A percentile compares a stretch with the other conserved stretches of the same genome.
Evolutionary conservation across 23 red algal species (phyloP).

Genomic region (Gracilaria domingensis): DNA sequence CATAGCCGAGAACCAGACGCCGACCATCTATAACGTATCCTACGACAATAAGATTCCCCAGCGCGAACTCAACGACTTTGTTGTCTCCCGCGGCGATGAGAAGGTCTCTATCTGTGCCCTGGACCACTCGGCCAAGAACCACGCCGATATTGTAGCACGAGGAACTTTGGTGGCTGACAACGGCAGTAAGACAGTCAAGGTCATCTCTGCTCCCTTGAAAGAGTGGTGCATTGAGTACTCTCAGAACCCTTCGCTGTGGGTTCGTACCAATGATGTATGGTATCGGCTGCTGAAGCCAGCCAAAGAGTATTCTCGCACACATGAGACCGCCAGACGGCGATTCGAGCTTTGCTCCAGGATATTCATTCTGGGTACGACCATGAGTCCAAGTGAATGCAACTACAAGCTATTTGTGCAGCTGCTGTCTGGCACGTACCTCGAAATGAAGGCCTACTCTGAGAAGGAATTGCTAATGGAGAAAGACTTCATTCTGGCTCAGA

Average conservation of each 20-base stretch:
- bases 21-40: conserved; percentile 44
- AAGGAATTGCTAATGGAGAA: conserved; percentile 72
- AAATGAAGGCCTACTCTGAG: conserved; percentile 81
- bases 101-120: conserved; percentile 70
- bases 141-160: conserved; percentile 31
- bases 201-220: conserved; percentile 49
- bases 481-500: conserved; percentile 80
- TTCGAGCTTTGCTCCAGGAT: conserved; percentile 79
- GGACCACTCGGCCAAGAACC: conserved; percentile 33
- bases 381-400: conserved; percentile 42
- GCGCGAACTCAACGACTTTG: conserved; percentile 75
- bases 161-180: conserved; percentile 44
- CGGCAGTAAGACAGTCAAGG: conserved; percentile 30
- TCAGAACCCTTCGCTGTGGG: conserved; percentile 59
- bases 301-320: conserved; percentile 73
- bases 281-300: conserved; percentile 64
- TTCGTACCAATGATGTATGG: conserved; percentile 66
- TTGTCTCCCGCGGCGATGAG: conserved; percentile 56
- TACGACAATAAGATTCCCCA: conserved; percentile 72
- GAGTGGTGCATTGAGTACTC: conserved; percentile 91
- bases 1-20: conserved; percentile 52
- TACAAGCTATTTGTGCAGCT: conserved; percentile 49
- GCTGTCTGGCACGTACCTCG: conserved; percentile 44
- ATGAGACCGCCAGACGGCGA: conserved; percentile 63
- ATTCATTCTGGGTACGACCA: conserved; percentile 73